Evolutionary conservation across 208 protist genomes (phyloP), one percentile per base, ranked within the genome.

Genomic region (Trichomonas gallinae): DNA sequence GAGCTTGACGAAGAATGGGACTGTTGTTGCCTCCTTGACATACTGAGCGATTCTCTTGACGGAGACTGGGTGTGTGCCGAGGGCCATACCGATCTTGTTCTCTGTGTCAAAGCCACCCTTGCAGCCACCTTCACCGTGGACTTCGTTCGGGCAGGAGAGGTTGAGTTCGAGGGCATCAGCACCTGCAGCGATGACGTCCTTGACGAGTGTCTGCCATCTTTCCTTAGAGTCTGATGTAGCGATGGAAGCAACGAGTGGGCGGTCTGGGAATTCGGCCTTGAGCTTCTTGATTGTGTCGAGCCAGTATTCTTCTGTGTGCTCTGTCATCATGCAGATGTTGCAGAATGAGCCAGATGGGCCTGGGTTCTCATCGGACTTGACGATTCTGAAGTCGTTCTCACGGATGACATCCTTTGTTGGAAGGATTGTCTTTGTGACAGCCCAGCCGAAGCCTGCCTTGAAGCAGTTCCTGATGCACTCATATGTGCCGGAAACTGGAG

Each of bases 1-100:
- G 0, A 99, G 87, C 97, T 99, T 99, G 36, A 98, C 97, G 97
- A 99, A 99, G 96, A 99, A 97, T 63, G 98, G 98, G 34, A 99
- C 97, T 6, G 96, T 97, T 31, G 97, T 91, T 10, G 97, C 98
- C 17, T 97, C 98, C 48, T 97, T 97, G 15, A 98, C 98, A 97
- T 98, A 99, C 58, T 97, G 34, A 31, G n/a, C n/a, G n/a, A n/a
- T n/a, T n/a, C n/a, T n/a, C n/a, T n/a, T n/a, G n/a, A n/a, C n/a
- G n/a, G n/a, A n/a, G n/a, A n/a, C n/a, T n/a, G n/a, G n/a, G n/a
- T n/a, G n/a, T n/a, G n/a, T n/a, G n/a, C n/a, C n/a, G n/a, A n/a
- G n/a, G n/a, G n/a, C n/a, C n/a, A n/a, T n/a, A n/a, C n/a, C n/a
- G n/a, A n/a, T n/a, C n/a, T n/a, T n/a, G n/a, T n/a, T n/a, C n/a